These are phyloP conservation scores for Phytomonas francai DNA, from an alignment of 208 protist genomes.

Conservation along the genomic window DNA sequence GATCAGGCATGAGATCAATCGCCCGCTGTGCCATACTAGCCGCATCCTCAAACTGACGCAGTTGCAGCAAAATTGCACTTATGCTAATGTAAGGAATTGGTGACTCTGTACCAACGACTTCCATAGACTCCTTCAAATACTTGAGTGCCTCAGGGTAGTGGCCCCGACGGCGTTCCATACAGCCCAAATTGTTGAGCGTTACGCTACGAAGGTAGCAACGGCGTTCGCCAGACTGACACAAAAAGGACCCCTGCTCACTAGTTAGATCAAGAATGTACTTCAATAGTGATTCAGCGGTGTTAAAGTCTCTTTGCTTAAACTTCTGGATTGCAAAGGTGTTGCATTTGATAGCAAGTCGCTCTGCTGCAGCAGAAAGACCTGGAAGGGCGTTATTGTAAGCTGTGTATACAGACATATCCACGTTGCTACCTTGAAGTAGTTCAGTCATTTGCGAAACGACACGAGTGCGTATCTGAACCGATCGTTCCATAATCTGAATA, in stretches of 20 bases:
- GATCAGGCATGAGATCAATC: conserved; percentile 49
- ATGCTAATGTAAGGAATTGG: conserved; percentile 87
- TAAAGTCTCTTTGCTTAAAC: conserved; percentile 78
- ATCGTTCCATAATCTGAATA: conserved; percentile 73
- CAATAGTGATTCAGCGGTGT: conserved; percentile 40
- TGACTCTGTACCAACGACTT: conserved; percentile 61
- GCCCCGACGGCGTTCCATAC: conserved; percentile 80
- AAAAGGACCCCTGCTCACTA: conserved; percentile 45
- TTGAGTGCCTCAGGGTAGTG: conserved; percentile 63
- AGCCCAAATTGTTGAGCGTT: conserved; percentile 87
- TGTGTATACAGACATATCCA: conserved; percentile 12
- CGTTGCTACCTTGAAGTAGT: conserved; percentile 4
- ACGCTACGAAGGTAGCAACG: conserved; percentile 72
- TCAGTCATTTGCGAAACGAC: conserved; percentile 16
- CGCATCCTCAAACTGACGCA: conserved; percentile 72
- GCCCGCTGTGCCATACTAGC: conserved; percentile 56
- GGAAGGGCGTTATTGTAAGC: conserved; percentile 18
- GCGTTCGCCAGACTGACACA: conserved; percentile 43
- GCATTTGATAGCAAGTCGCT: conserved; percentile 67
- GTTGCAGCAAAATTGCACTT: conserved; percentile 80
- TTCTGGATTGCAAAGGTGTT: conserved; percentile 57
- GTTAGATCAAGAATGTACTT: conserved; percentile 68
- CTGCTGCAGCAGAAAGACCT: conserved; percentile 56
- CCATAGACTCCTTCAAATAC: conserved; percentile 74
- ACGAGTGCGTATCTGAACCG: conserved; percentile 62